Evolutionary conservation across 495 filamentous ascomycete species (phyloP), one percentile per base, ranked within the genome.

Genomic region (Rhypophila decipiens): DNA sequence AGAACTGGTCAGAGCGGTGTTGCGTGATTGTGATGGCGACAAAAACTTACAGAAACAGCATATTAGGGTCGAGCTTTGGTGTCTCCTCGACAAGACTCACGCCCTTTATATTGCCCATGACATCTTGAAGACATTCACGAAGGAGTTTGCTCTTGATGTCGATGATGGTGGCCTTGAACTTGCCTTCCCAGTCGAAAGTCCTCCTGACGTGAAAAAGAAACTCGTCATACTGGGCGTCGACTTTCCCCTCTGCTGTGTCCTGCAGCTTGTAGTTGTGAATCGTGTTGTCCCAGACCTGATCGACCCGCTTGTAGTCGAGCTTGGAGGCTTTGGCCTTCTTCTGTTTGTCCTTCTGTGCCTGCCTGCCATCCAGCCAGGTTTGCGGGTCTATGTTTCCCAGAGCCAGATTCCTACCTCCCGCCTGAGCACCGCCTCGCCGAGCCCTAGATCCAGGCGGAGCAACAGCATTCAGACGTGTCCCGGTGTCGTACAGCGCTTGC

Each of bases 181-280:
- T 90, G 53, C 88, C 87, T 56, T 95, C 86, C 82, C 85, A 91
- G 59, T 89, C 82, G 58, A 95, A 94, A 42, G 80, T 84, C 46
- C 89, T 81, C 34, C 89, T 80, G 10, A 95, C 86, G 24, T 86
- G 88, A 67, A 96, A 96, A 37, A 90, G 75, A 60, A 85, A 93
- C 49, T 90, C 79, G 53, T 90, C 84, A 60, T 88, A 94, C 53
- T 93, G 84, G 33, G 87, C 78, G 21, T 80, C 82, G 42, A 78
- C 76, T 2, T 74, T 69, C 46, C 86, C 80, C 49, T 90, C 82
- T 13, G 84, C 79, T 11, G 85, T 91, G 58, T 91, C 87, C 33
- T 81, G 86, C 24, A 90, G 77, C 63, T 87, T 88, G 68, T 85
- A 94, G 54, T 88, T 84, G 61, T 90, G 85, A 49, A 88, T 86